phyloP scores from a whole-genome alignment of 1,284 basidiomycete species.

The Trichosporon sp. region DNA sequence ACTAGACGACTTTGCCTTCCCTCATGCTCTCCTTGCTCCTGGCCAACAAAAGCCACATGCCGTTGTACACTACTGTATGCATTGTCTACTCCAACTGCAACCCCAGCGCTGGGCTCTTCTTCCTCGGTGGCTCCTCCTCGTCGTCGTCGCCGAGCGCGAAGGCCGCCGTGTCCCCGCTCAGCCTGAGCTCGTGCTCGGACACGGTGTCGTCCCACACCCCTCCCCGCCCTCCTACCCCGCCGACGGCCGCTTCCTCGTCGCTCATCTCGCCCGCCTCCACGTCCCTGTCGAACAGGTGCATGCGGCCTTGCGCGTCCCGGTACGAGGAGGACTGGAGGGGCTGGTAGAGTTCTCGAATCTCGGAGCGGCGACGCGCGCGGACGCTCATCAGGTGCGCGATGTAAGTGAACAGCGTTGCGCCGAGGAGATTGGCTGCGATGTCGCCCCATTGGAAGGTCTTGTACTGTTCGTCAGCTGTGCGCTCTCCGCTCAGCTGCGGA shows the following conservation, averaged over 20 bases:
- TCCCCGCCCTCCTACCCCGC: not conserved
- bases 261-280: not conserved
- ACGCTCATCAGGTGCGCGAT: conserved; percentile 46
- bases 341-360: conserved; percentile 52
- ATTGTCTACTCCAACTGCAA: not conserved
- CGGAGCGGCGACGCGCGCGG: conserved; percentile 38
- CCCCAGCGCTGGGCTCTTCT: not conserved
- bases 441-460: conserved; percentile 55
- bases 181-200: conserved; percentile 13
- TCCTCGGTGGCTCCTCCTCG: conserved; percentile 39
- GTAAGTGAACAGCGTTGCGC: conserved; percentile 50
- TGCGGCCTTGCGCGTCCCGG: conserved; percentile 50
- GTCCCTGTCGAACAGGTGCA: conserved; percentile 41
- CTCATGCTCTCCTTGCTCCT: too few species aligned
- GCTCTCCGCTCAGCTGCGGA: too few species aligned
- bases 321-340: conserved; percentile 45
- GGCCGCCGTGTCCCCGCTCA: not conserved
- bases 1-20: not conserved
- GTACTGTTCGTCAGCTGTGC: conserved; percentile 39
- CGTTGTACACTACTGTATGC: conserved; percentile 8
- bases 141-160: conserved; percentile 35
- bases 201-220: conserved; percentile 40
- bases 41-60: not conserved
- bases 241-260: conserved; percentile 1
- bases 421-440: conserved; percentile 54